phyloP scores from a whole-genome alignment of 1,139 yeast species.

The Geotrichum histeridarum region DNA sequence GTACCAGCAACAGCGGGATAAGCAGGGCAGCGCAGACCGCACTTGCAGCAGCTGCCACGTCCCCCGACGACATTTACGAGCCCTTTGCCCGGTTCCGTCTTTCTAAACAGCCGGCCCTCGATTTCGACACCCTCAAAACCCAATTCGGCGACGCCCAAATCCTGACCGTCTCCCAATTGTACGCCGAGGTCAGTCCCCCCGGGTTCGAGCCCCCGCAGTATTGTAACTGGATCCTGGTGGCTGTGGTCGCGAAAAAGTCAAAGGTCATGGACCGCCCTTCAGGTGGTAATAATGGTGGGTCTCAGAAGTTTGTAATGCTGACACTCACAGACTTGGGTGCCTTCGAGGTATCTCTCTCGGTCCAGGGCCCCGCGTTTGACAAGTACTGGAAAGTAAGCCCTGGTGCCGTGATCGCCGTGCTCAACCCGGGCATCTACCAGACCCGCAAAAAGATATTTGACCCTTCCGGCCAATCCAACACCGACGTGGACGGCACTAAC shows the following conservation, averaged over 20 bases:
- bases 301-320: slow-evolving; percentile 55
- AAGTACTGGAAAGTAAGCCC: slow-evolving; percentile 65
- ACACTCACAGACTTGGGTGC: slow-evolving; percentile 60
- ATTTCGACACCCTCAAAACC: slow-evolving; percentile 37
- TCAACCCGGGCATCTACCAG: slow-evolving; percentile 64
- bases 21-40: slow-evolving; percentile 7
- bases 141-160: slow-evolving; percentile 17
- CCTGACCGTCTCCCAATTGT: slow-evolving; percentile 27
- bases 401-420: slow-evolving; percentile 68
- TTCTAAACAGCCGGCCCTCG: slow-evolving; percentile 33
- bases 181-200: slow-evolving; percentile 58
- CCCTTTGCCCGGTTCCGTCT: slow-evolving; percentile 23
- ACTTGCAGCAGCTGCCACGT: slow-evolving; percentile 36
- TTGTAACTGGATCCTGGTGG: slow-evolving; percentile 71
- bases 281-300: slow-evolving; percentile 20
- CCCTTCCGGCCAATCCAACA: slow-evolving; percentile 19
- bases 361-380: slow-evolving; percentile 65
- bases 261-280: slow-evolving; percentile 39
- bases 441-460: slow-evolving; percentile 24
- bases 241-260: slow-evolving; percentile 57
- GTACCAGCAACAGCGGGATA: not conserved
- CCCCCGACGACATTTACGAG: slow-evolving; percentile 29
- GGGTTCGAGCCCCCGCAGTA: slow-evolving; percentile 62
- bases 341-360: slow-evolving; percentile 51
- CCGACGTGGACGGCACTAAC: slow-evolving; percentile 21